A percentile compares a stretch with the other conserved stretches of the same genome.
These are phyloP conservation scores for Clitoria ternatea DNA, from an alignment of 306 rosid genomes.

Conservation along the genomic window DNA sequence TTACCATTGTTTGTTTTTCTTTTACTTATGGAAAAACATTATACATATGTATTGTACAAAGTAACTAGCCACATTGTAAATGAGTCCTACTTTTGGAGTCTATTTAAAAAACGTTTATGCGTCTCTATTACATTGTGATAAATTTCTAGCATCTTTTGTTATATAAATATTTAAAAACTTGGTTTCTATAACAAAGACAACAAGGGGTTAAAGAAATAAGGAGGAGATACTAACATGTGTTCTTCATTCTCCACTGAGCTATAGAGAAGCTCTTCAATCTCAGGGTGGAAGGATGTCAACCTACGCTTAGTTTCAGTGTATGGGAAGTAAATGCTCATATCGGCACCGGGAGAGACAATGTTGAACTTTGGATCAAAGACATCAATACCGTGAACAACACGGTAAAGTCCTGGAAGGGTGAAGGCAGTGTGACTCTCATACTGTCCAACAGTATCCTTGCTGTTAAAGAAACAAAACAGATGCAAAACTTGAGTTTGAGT, in stretches of 20 bases:
- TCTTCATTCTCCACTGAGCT: constrained; percentile 76
- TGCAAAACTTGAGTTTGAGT: constrained; percentile 12
- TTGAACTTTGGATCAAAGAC: constrained; percentile 98
- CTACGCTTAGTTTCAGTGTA: constrained; percentile 71
- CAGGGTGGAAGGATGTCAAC: constrained; percentile 74
- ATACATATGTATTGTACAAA: too few relatives aligned
- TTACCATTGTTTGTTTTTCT: too few relatives aligned
- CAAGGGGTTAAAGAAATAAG: not conserved
- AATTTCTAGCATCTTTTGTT: too few relatives aligned
- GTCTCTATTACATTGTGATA: too few relatives aligned
- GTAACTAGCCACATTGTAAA: too few relatives aligned
- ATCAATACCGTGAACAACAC: constrained; percentile 89
- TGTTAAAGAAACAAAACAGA: constrained; percentile 21
- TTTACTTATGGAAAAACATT: too few relatives aligned
- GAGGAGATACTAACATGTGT: constrained; percentile 60
- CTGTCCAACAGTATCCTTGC: constrained; percentile 94
- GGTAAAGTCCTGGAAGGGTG: constrained; percentile 95
- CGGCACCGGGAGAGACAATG: constrained; percentile 98
- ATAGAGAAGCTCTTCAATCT: constrained; percentile 89
- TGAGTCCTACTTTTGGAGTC: too few relatives aligned
- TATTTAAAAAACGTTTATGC: too few relatives aligned
- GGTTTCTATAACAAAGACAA: not conserved
- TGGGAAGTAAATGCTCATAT: constrained; percentile 86
- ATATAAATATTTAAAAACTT: too few relatives aligned
- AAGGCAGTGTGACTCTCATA: constrained; percentile 98